Evolutionary conservation across 202 grass and related monocot genomes (phyloP).

Genomic region (Brachypodium distachyon): DNA sequence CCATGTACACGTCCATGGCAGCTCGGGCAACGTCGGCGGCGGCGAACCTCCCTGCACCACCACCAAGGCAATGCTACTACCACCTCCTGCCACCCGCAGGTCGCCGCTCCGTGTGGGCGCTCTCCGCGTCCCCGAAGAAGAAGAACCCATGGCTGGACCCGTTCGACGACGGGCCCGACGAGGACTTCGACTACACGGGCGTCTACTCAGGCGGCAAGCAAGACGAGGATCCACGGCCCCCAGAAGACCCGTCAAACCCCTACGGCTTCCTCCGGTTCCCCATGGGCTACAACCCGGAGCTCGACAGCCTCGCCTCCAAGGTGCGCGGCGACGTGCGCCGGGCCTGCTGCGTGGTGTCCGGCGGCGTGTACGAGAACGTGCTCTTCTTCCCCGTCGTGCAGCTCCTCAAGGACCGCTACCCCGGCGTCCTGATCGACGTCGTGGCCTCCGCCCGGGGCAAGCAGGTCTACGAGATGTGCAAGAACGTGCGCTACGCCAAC

Average conservation of each 20-base stretch:
- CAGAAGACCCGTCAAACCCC: conserved; percentile 60
- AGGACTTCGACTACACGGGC: conserved; percentile 57
- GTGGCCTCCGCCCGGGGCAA: conserved; percentile 65
- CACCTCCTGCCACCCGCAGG: neutral
- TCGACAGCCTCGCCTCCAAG: conserved; percentile 76
- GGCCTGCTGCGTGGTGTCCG: conserved; percentile 77
- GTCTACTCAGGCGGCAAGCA: conserved; percentile 73
- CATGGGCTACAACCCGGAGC: conserved; percentile 66
- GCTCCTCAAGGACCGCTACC: conserved; percentile 75
- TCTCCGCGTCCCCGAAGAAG: conserved; percentile 28
- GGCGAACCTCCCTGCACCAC: neutral
- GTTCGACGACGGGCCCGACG: conserved; percentile 71
- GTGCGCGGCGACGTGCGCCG: conserved; percentile 77
- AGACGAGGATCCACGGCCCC: conserved; percentile 76
- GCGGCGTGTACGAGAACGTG: conserved; percentile 94
- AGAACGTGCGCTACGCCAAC: conserved; percentile 75
- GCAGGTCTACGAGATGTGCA: conserved; percentile 91
- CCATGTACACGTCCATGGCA: conserved; percentile 34
- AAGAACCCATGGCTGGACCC: conserved; percentile 93
- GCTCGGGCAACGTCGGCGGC: neutral
- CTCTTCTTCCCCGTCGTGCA: conserved; percentile 94
- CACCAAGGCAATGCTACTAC: neutral
- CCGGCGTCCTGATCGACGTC: conserved; percentile 67
- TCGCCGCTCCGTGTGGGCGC: neutral
- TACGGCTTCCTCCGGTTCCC: conserved; percentile 92